Percentiles rank a stretch among this genome's conserved stretches.
phyloP scores from a whole-genome alignment of 192 early-diverging fungal genomes.

The Jimgerdemannia lactiflua region DNA sequence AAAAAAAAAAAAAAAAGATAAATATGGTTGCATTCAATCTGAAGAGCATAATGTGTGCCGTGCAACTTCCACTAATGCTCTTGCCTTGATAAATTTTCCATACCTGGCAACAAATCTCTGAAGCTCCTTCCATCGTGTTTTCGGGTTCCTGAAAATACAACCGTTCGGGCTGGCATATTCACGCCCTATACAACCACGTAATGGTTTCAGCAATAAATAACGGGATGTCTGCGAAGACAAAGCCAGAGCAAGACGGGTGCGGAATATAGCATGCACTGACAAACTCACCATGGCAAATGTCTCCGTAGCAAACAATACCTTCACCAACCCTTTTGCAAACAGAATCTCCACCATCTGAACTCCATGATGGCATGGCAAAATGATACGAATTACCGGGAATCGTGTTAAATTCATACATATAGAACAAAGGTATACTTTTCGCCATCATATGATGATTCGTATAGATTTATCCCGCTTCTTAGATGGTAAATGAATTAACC shows the following conservation, averaged over 20 bases:
- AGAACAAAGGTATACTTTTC: too few species aligned
- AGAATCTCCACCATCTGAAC: slow-evolving; percentile 89
- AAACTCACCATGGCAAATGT: slow-evolving; percentile 91
- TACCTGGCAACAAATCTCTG: slow-evolving; percentile 85
- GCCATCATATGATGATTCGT: too few species aligned
- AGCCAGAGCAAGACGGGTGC: background rate
- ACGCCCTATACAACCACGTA: slow-evolving; percentile 60
- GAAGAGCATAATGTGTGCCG: background rate
- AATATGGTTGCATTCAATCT: background rate
- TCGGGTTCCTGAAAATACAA: slow-evolving; percentile 87
- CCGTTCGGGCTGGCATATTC: slow-evolving; percentile 93
- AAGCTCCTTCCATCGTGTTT: slow-evolving; percentile 94
- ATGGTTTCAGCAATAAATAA: background rate
- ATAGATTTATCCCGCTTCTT: background rate
- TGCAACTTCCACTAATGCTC: background rate
- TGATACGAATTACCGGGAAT: background rate
- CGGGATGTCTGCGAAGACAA: background rate
- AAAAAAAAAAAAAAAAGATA: background rate
- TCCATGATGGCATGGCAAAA: background rate
- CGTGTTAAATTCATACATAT: background rate
- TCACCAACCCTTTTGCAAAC: slow-evolving; percentile 87
- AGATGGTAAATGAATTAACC: background rate
- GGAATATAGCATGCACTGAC: background rate
- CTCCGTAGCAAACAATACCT: slow-evolving; percentile 96
- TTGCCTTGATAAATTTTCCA: background rate